phyloP scores from a whole-genome alignment of 192 early-diverging fungal genomes.

The Coemansia sp. region DNA sequence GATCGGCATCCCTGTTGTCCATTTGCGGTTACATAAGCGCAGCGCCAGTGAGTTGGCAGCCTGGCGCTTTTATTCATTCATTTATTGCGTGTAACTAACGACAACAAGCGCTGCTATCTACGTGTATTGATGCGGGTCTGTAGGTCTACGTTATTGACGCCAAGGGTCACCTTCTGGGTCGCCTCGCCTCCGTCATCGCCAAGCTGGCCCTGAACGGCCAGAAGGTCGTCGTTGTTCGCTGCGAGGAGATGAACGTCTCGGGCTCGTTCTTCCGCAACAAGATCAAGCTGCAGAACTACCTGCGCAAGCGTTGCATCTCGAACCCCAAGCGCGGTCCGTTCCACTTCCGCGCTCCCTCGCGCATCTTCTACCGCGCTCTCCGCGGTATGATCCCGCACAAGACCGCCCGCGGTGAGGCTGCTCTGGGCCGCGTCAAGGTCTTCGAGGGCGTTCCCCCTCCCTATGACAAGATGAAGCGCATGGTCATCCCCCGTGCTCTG shows the following conservation, averaged over 20 bases:
- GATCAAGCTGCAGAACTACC: constrained; percentile 93
- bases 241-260: constrained; percentile 98
- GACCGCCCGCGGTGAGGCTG: constrained; percentile 95
- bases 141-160: constrained; percentile 98
- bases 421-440: constrained; percentile 96
- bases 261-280: constrained; percentile 99
- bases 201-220: constrained; percentile 98
- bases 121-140: background rate
- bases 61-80: background rate
- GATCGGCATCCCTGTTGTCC: no score
- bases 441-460: constrained; percentile 99
- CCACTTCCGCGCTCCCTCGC: constrained; percentile 98
- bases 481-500: constrained; percentile 95
- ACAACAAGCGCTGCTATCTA: background rate
- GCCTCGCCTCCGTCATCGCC: constrained; percentile 94
- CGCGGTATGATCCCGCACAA: constrained; percentile 99
- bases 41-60: no score
- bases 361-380: constrained; percentile 94
- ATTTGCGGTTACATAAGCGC: no score
- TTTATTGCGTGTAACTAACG: background rate
- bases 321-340: constrained; percentile 96
- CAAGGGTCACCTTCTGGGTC: constrained; percentile 98
- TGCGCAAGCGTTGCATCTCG: constrained; percentile 96
- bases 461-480: constrained; percentile 94
- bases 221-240: constrained; percentile 95